Conservation (phyloP, 805 yeast species). For the Kuraishia hungarica region DNA sequence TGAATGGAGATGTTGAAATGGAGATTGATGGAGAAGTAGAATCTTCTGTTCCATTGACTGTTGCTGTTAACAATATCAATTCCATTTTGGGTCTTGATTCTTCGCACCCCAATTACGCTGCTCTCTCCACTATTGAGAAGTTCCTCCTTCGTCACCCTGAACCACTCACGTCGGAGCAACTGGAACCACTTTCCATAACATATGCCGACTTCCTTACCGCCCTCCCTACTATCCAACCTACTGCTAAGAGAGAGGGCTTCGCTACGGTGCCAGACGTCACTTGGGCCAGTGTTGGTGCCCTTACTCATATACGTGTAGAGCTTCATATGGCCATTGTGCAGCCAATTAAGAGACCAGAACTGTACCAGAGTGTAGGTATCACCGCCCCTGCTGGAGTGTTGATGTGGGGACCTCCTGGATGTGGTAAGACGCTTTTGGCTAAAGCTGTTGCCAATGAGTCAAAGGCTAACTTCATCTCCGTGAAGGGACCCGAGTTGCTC, state of each 20-base stretch:
- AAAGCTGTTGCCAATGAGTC: conserved; percentile 98
- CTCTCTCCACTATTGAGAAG: conserved; percentile 55
- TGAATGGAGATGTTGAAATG: conserved; percentile 4
- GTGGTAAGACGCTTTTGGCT: conserved; percentile 94
- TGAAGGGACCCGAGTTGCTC: conserved; percentile 92
- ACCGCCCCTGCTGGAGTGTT: conserved; percentile 95
- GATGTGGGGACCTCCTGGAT: conserved; percentile 99
- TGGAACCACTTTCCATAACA: conserved; percentile 66
- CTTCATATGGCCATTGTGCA: conserved; percentile 96
- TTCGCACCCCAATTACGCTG: neutral
- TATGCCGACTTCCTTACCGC: conserved; percentile 79
- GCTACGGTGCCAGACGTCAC: conserved; percentile 98
- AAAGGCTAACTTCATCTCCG: conserved; percentile 90
- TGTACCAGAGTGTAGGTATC: conserved; percentile 85
- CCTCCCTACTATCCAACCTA: conserved; percentile 89
- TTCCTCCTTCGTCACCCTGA: conserved; percentile 71
- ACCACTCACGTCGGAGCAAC: conserved; percentile 68
- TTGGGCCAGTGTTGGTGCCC: conserved; percentile 93
- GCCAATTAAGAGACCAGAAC: conserved; percentile 88
- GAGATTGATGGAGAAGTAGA: conserved; percentile 7
- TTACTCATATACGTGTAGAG: conserved; percentile 72
- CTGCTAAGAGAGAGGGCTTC: conserved; percentile 96
- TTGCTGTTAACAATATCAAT: neutral
- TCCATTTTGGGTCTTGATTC: conserved; percentile 1
- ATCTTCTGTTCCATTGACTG: neutral